A percentile compares a stretch with the other conserved stretches of the same genome.
Conservation (phyloP, 257 asterid genomes). For the Petunia axillaris region DNA sequence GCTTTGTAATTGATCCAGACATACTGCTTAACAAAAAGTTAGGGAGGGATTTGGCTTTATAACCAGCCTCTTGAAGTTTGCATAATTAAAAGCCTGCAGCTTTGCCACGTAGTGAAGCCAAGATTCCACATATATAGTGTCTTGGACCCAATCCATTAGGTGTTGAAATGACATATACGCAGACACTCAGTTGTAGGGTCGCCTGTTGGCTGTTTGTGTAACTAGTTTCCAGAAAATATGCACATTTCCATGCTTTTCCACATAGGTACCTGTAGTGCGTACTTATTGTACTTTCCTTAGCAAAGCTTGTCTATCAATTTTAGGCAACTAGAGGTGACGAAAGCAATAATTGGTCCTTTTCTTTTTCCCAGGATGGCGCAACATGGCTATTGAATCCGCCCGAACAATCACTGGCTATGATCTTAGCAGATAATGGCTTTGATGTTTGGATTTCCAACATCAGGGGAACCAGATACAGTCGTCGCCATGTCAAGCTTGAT, state of each 20-base stretch:
- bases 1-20: too few species aligned
- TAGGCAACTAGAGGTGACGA: too few species aligned
- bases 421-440: conserved; percentile 73
- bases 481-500: conserved; percentile 57
- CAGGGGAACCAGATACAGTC: conserved; percentile 79
- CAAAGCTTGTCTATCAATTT: not conserved
- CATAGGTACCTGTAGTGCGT: not conserved
- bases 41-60: too few species aligned
- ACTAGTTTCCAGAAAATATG: not conserved
- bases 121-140: too few species aligned
- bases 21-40: not conserved
- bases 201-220: not conserved
- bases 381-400: conserved; percentile 77
- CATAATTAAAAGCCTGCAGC: not conserved
- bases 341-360: not conserved
- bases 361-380: conserved; percentile 63
- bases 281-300: not conserved
- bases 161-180: not conserved
- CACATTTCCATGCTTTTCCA: conserved; percentile 4
- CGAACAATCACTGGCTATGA: conserved; percentile 61
- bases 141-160: not conserved
- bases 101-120: not conserved
- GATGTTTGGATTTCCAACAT: conserved; percentile 88
- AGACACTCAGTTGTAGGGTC: not conserved
- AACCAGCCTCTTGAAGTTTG: not conserved